These are phyloP conservation scores for Microdochium bolleyi DNA, from an alignment of 2,329 filamentous ascomycete genomes.

Conservation along the genomic window DNA sequence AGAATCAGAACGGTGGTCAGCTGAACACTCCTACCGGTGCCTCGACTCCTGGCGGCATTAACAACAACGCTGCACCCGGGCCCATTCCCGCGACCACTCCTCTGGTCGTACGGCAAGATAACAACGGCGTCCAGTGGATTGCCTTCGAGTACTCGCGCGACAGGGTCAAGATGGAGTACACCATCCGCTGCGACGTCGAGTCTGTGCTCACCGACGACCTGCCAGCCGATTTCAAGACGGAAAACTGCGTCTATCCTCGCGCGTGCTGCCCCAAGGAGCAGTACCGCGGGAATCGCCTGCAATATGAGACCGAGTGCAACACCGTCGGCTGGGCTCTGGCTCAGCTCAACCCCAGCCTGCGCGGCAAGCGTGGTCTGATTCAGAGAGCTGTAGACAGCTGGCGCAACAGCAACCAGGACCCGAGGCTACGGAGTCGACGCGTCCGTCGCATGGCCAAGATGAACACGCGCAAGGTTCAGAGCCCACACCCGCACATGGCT, in stretches of 20 bases:
- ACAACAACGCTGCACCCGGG: constrained; percentile 86
- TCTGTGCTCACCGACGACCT: constrained; percentile 88
- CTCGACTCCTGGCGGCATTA: constrained; percentile 46
- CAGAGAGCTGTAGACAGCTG: constrained; percentile 97
- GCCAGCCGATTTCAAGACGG: constrained; percentile 84
- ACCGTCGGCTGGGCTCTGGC: constrained; percentile 98
- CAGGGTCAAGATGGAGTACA: constrained; percentile 98
- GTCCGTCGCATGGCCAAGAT: constrained; percentile 96
- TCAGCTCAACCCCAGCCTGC: constrained; percentile 81
- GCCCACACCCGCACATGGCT: constrained; percentile 58
- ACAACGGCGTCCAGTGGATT: constrained; percentile 97
- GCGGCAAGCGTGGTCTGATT: constrained; percentile 91
- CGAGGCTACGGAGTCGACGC: constrained; percentile 78
- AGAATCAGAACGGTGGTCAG: constrained; percentile 33
- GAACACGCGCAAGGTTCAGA: constrained; percentile 70
- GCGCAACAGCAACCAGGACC: constrained; percentile 98
- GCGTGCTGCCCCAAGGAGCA: constrained; percentile 93
- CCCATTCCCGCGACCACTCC: constrained; percentile 96
- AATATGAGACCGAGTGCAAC: constrained; percentile 98
- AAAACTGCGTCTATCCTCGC: constrained; percentile 96
- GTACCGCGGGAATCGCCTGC: constrained; percentile 89
- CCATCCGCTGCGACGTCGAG: constrained; percentile 94
- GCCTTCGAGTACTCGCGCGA: constrained; percentile 97
- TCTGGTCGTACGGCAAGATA: constrained; percentile 86
- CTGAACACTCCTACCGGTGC: constrained; percentile 37